Percentiles rank a stretch among this genome's conserved stretches.
These are phyloP conservation scores for Oryza australiensis DNA, from an alignment of 176 grass and related monocot species.

Conservation along the genomic window DNA sequence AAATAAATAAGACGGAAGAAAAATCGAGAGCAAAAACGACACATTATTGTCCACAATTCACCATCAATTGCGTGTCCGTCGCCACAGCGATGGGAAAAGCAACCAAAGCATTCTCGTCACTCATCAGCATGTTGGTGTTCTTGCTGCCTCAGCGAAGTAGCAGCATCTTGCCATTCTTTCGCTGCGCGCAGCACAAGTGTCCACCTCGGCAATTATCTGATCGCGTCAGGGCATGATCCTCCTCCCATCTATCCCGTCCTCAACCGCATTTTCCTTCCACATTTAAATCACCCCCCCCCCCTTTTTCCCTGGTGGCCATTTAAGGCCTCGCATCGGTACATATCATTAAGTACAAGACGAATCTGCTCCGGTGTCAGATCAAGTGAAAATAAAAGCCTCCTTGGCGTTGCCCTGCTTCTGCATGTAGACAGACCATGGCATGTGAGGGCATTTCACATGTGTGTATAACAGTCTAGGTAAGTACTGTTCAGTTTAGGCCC, in stretches of 20 bases:
- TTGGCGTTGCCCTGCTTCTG: not conserved
- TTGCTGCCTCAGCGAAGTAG: not conserved
- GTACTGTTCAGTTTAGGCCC: not conserved
- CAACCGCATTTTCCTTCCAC: constrained; percentile 49
- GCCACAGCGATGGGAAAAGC: not conserved
- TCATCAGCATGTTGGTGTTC: not conserved
- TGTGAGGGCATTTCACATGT: not conserved
- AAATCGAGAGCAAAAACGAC: not conserved
- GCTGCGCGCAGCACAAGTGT: not conserved
- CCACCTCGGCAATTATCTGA: not conserved
- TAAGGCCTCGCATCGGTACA: not conserved
- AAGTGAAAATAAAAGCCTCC: not conserved
- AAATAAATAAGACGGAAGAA: too few relatives aligned
- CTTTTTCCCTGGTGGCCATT: not conserved
- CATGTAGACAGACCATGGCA: not conserved
- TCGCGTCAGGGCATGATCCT: not conserved
- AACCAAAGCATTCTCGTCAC: not conserved
- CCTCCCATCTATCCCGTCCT: constrained; percentile 1
- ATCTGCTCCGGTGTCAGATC: constrained; percentile 7
- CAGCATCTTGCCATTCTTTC: not conserved
- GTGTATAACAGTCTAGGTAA: not conserved
- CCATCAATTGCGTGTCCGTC: not conserved
- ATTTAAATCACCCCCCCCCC: not conserved
- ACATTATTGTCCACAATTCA: not conserved
- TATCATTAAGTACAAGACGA: not conserved